Conservation (phyloP, 1,284 basidiomycete genomes). For the Meripilus lineatus region DNA sequence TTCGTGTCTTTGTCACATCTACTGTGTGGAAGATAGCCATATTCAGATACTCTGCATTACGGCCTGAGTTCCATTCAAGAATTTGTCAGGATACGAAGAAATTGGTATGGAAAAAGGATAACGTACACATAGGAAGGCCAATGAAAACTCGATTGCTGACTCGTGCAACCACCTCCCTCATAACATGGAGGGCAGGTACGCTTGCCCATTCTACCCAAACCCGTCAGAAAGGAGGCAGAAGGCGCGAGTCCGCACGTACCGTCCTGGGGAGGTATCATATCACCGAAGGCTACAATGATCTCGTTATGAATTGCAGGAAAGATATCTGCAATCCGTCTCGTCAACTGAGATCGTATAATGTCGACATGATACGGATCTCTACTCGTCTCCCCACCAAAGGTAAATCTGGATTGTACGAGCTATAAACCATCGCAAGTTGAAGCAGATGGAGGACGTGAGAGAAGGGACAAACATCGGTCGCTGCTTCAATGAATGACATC, state of each 20-base stretch:
- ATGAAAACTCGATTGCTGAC: constrained; percentile 13
- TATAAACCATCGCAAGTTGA: constrained; percentile 19
- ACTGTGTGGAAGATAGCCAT: constrained; percentile 16
- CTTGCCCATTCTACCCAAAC: constrained; percentile 7
- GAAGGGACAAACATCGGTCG: constrained; percentile 19
- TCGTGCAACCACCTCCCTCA: constrained; percentile 9
- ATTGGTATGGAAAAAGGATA: not conserved
- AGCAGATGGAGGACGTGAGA: constrained; percentile 2
- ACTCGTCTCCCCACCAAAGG: constrained; percentile 31
- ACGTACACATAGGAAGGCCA: constrained; percentile 10
- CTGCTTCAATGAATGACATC: constrained; percentile 19
- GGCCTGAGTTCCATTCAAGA: constrained; percentile 17
- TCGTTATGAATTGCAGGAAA: constrained; percentile 37
- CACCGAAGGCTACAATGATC: constrained; percentile 28
- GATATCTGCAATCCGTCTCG: constrained; percentile 28
- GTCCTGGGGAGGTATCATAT: constrained; percentile 23
- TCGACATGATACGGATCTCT: constrained; percentile 33
- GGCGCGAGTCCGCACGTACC: constrained; percentile 1
- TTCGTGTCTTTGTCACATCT: constrained; percentile 15
- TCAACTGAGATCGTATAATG: constrained; percentile 32
- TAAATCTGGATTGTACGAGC: constrained; percentile 33
- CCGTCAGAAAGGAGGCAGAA: not conserved
- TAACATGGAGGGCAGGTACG: constrained; percentile 5
- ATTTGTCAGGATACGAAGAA: not conserved
- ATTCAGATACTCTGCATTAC: constrained; percentile 16